Percentiles rank a stretch among this genome's conserved stretches.
These are phyloP conservation scores for Clarkia xantiana DNA, from an alignment of 345 rosid species.

Conservation along the genomic window DNA sequence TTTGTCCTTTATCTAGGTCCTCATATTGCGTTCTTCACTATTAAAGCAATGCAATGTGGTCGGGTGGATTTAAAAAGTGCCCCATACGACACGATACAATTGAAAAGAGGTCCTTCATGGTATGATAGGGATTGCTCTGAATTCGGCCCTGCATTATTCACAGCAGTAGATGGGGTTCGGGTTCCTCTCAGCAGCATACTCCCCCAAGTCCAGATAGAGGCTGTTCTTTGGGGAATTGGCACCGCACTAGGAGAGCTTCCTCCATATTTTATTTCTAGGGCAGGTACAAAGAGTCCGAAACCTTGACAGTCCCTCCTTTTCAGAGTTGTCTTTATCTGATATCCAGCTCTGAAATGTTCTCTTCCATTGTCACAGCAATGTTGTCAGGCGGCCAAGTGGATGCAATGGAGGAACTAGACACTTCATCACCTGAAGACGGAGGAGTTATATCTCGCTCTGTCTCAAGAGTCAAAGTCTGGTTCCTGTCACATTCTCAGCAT, in stretches of 20 bases:
- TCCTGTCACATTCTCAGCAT: slow-evolving; percentile 57
- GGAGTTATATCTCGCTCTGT: slow-evolving; percentile 48
- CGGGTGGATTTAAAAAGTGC: slow-evolving; percentile 88
- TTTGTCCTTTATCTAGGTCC: slow-evolving; percentile 97
- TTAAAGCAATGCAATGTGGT: slow-evolving; percentile 89
- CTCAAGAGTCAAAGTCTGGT: slow-evolving; percentile 43
- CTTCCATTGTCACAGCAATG: slow-evolving; percentile 35
- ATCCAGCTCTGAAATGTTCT: too few species aligned
- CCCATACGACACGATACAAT: slow-evolving; percentile 84
- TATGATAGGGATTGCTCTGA: slow-evolving; percentile 74
- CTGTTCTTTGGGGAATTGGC: slow-evolving; percentile 89
- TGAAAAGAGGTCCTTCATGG: slow-evolving; percentile 83
- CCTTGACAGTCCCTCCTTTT: too few species aligned
- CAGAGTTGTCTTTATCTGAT: too few species aligned
- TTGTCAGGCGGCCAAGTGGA: slow-evolving; percentile 52
- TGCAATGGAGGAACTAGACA: slow-evolving; percentile 50
- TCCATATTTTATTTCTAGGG: slow-evolving; percentile 96
- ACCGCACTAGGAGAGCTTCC: slow-evolving; percentile 99
- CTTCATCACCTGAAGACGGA: slow-evolving; percentile 39
- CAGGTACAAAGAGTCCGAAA: slow-evolving; percentile 33
- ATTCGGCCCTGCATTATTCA: slow-evolving; percentile 66
- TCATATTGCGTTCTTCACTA: slow-evolving; percentile 84
- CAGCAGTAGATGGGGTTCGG: slow-evolving; percentile 40
- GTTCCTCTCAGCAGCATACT: slow-evolving; percentile 80
- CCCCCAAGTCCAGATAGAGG: slow-evolving; percentile 90